Percentiles rank a stretch among this genome's conserved stretches.
Conservation (phyloP, 257 asterid genomes). For the Jacaranda mimosifolia region DNA sequence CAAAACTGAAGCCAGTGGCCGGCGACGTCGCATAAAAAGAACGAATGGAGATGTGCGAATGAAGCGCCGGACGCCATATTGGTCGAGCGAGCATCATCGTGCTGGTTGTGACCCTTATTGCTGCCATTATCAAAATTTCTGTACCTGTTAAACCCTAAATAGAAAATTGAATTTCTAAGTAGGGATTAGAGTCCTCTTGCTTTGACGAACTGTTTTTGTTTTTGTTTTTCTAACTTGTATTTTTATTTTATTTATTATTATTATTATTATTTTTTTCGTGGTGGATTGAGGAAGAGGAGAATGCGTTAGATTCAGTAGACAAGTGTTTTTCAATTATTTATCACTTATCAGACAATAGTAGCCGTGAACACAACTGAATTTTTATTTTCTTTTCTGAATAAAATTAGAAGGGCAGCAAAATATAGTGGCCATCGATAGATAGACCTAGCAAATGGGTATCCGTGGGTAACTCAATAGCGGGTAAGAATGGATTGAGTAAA, state of each 20-base stretch:
- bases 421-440: no score
- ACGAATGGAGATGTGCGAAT: constrained; percentile 35
- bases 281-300: no score
- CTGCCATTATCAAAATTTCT: constrained; percentile 45
- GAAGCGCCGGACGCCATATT: constrained; percentile 50
- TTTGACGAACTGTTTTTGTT: background rate
- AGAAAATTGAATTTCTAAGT: constrained; percentile 5
- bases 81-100: constrained; percentile 49
- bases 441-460: no score
- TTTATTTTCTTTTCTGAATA: no score
- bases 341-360: no score
- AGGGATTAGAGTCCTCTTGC: constrained; percentile 35
- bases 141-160: constrained; percentile 23
- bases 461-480: no score
- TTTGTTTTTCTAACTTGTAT: background rate
- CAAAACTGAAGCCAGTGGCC: constrained; percentile 6
- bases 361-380: no score
- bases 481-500: no score
- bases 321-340: no score
- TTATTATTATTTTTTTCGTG: background rate
- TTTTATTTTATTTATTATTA: no score
- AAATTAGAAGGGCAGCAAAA: no score
- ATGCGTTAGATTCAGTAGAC: no score
- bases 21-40: constrained; percentile 36
- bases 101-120: constrained; percentile 52